Percentiles rank a stretch among this genome's conserved stretches.
Evolutionary conservation across 306 rosid genomes (phyloP).

Genomic region (Rosa rugosa): DNA sequence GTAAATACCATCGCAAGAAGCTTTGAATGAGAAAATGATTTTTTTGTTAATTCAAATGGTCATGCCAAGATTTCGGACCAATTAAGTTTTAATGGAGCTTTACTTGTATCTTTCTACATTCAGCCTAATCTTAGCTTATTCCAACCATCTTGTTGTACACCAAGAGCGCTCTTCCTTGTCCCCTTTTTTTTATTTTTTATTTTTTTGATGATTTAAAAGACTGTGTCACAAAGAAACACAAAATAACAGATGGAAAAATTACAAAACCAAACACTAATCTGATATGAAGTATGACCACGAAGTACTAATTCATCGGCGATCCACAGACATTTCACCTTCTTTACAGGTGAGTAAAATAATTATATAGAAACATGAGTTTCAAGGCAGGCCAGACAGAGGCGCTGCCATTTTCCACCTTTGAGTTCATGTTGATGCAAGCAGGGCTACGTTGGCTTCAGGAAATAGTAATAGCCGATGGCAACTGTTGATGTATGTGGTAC

Average conservation of each 20-base stretch:
- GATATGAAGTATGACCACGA: too few species aligned
- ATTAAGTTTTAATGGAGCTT: background rate
- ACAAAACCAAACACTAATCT: too few species aligned
- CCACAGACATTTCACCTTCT: background rate
- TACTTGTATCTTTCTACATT: background rate
- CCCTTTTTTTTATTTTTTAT: background rate
- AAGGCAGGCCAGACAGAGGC: too few species aligned
- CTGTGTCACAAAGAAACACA: background rate
- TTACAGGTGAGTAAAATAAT: background rate
- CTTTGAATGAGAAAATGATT: background rate
- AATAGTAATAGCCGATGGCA: too few species aligned
- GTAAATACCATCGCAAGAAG: background rate
- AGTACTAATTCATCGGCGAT: background rate
- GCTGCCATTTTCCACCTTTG: too few species aligned
- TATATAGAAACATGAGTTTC: background rate
- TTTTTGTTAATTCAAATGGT: background rate
- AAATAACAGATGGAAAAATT: background rate
- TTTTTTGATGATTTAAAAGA: too few species aligned
- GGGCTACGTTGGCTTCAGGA: too few species aligned
- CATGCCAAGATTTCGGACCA: conserved; percentile 41
- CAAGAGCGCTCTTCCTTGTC: background rate
- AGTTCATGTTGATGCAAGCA: too few species aligned
- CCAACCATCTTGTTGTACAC: background rate
- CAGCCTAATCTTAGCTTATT: background rate
- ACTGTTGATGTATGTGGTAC: too few species aligned